Conservation (phyloP, 345 rosid species). For the Excoecaria cochinchinensis region DNA sequence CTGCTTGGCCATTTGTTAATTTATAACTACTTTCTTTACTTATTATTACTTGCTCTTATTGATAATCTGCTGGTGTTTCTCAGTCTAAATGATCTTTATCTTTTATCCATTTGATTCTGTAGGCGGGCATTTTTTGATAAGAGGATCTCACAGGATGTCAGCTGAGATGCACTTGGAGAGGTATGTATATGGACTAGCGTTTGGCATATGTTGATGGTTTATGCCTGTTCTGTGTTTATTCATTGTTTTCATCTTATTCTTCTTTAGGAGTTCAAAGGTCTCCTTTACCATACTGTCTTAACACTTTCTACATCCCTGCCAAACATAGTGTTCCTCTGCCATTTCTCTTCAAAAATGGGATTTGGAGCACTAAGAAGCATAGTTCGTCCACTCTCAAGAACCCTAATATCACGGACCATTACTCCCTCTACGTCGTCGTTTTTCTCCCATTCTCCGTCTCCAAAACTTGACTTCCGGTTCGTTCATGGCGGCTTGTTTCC, state of each 20-base stretch:
- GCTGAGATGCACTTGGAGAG: constrained; percentile 78
- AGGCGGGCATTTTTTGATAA: constrained; percentile 71
- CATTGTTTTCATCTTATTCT: neutral
- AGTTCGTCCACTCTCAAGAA: constrained; percentile 49
- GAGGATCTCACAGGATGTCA: constrained; percentile 83
- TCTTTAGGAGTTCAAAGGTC: constrained; percentile 78
- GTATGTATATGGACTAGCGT: constrained; percentile 20
- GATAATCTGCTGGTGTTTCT: too few species aligned
- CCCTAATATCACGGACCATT: constrained; percentile 35
- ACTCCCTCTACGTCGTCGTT: constrained; percentile 25
- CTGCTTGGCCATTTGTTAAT: too few species aligned
- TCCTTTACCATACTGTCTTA: too few species aligned
- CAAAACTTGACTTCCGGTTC: too few species aligned
- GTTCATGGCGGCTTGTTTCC: too few species aligned
- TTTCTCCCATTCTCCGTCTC: constrained; percentile 11
- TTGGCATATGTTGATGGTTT: neutral
- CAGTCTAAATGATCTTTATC: too few species aligned
- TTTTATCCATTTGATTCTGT: neutral
- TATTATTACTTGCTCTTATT: too few species aligned
- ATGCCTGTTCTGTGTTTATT: neutral
- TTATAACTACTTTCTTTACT: too few species aligned
- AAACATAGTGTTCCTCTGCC: too few species aligned
- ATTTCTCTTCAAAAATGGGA: constrained; percentile 35
- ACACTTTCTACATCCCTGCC: too few species aligned
- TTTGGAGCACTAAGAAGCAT: constrained; percentile 49